Base-by-base conservation (phyloP, 176 grass and related monocot species). In the Luzula sylvatica region DNA sequence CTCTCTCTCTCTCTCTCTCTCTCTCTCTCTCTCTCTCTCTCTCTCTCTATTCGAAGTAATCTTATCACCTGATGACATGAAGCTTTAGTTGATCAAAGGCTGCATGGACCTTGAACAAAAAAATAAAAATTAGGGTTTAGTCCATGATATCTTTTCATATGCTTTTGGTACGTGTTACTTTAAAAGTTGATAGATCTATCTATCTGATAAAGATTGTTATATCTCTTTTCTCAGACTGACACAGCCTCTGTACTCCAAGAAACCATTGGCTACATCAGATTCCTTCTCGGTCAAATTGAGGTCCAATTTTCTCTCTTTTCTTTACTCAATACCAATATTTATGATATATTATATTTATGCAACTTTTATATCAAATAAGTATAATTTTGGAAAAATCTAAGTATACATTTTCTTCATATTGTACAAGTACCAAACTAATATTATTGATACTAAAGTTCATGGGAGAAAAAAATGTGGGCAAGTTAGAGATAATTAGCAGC, bases 161-260 rank as follows among this genome's bases (percentile, higher is more conserved):
- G 72, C 80, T 68, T 67, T 81, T 71, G 53, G 41, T 53, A 76
- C 77, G 40, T 21, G 56, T 35, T 35, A 30, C 12, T 46, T 44
- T 63, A 16, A 64, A 42, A 64, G 42, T 25, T 50, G 43, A 64
- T 64, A 64, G 60, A 64, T 64, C 60, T 64, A 64, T 64, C 60
- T 58, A 23, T 53, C 84, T 75, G 75, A 88, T 69, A 68, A 67
- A 24, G 29, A 15, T 60, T 25, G n/a, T n/a, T n/a, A n/a, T n/a
- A n/a, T 72, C 18, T 19, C 30, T 51, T 71, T 75, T 78, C 69
- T 71, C 71, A 88, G 79, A 88, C 85, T 61, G 85, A 88, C 75
- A 88, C 79, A 50, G 79, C 85, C 39, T 88, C 85, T 55, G 85
- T 88, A 26, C 71, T 88, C 20, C 85, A 82, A 75, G 85, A 88